A percentile compares a stretch with the other conserved stretches of the same genome.
Conservation (phyloP, 2,329 filamentous ascomycete genomes). For the Incumbomyces delicatus region DNA sequence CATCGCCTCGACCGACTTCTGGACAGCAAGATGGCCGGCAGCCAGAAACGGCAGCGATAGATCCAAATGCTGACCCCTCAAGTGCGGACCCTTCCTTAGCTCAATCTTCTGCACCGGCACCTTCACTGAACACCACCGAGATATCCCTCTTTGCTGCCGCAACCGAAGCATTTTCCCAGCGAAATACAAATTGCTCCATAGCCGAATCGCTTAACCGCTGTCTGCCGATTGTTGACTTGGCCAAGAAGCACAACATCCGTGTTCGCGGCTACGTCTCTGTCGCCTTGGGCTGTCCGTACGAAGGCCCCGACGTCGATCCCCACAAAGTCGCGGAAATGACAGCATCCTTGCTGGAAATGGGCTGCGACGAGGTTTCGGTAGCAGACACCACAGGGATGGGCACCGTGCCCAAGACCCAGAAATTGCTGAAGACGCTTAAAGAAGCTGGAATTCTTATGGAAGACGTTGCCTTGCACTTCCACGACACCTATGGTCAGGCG, state of each 20-base stretch:
- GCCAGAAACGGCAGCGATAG: conserved; percentile 32
- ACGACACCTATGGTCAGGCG: conserved; percentile 58
- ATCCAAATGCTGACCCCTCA: conserved; percentile 30
- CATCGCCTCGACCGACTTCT: conserved; percentile 24
- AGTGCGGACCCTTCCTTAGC: conserved; percentile 18
- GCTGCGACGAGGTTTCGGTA: conserved; percentile 55
- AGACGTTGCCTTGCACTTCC: conserved; percentile 55
- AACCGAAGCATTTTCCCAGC: conserved; percentile 54
- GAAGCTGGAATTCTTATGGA: conserved; percentile 51
- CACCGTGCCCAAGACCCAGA: conserved; percentile 50
- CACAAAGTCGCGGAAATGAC: conserved; percentile 53
- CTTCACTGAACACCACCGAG: conserved; percentile 37
- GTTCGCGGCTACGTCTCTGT: conserved; percentile 58
- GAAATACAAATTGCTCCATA: conserved; percentile 58
- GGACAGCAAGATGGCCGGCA: conserved; percentile 24
- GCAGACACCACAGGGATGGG: conserved; percentile 61
- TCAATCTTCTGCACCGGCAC: conserved; percentile 13
- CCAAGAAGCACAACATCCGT: conserved; percentile 45
- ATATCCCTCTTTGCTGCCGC: conserved; percentile 57
- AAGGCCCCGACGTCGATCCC: conserved; percentile 52
- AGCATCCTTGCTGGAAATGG: conserved; percentile 52
- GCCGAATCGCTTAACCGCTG: conserved; percentile 52
- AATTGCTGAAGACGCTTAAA: conserved; percentile 48
- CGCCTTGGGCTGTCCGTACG: conserved; percentile 56
- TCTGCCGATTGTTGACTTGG: conserved; percentile 47